Conservation (phyloP, 73 alveolate genomes). For the Stentor roeselii region DNA sequence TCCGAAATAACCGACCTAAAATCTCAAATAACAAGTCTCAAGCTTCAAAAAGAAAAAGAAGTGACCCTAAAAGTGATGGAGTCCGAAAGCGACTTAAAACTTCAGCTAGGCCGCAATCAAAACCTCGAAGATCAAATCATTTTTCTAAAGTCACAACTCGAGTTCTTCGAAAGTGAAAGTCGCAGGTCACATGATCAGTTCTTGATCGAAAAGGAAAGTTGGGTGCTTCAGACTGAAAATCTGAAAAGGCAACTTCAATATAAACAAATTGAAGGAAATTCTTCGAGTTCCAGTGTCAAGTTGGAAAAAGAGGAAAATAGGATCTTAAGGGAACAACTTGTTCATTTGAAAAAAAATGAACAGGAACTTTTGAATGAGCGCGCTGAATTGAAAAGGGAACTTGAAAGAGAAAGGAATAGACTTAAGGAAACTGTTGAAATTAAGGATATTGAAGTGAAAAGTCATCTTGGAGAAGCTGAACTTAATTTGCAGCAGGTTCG, state of each 20-base stretch:
- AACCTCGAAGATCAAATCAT: slow-evolving; percentile 21
- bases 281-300: background rate
- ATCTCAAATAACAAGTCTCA: background rate
- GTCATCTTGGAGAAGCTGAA: background rate
- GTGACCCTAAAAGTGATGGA: background rate
- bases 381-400: background rate
- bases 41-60: background rate
- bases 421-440: background rate
- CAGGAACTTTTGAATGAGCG: background rate
- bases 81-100: background rate
- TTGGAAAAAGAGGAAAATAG: slow-evolving; percentile 2
- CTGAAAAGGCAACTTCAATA: background rate
- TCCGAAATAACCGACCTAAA: background rate
- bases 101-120: background rate
- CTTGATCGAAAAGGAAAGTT: background rate
- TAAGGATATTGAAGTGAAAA: background rate
- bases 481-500: background rate
- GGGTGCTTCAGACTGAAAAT: background rate
- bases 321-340: background rate
- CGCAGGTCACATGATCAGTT: background rate
- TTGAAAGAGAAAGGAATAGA: background rate
- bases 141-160: background rate
- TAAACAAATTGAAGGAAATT: background rate
- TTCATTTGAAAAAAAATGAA: background rate
- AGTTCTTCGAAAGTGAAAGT: background rate